phyloP scores from a whole-genome alignment of 2,329 filamentous ascomycete species.

The Orbilia oligospora region DNA sequence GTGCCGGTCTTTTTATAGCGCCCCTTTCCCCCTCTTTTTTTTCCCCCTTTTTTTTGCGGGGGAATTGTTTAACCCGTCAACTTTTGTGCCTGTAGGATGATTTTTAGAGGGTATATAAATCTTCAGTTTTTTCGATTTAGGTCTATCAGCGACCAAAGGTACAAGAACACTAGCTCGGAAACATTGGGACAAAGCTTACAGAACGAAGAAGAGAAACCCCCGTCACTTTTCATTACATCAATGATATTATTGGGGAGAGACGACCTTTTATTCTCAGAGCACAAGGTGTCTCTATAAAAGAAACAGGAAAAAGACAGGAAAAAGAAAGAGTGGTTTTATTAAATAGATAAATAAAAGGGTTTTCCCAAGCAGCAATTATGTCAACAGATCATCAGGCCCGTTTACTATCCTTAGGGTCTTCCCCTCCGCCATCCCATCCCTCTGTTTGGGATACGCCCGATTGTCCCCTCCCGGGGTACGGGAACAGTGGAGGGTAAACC shows the following conservation, averaged over 20 bases:
- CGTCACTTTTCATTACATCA: background rate
- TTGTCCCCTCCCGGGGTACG: background rate
- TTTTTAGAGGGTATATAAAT: slow-evolving; percentile 24
- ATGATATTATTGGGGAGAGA: background rate
- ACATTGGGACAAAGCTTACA: background rate
- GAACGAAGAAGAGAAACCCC: background rate
- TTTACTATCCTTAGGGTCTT: background rate
- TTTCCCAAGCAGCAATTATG: background rate
- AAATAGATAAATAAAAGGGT: too few relatives aligned
- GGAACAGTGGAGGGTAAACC: background rate
- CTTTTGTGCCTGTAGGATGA: slow-evolving; percentile 10
- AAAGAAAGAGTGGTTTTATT: too few relatives aligned
- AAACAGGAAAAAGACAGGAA: too few relatives aligned
- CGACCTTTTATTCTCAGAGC: background rate
- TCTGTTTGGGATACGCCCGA: background rate
- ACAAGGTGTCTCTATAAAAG: background rate
- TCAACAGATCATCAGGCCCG: background rate
- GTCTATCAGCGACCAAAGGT: background rate
- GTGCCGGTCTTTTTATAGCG: slow-evolving; percentile 27
- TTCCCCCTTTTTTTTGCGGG: slow-evolving; percentile 3
- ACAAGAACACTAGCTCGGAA: background rate
- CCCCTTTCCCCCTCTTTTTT: slow-evolving; percentile 10
- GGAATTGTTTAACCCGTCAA: background rate
- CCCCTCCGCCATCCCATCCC: background rate
- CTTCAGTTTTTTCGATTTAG: background rate